Percentiles rank a stretch among this genome's conserved stretches.
phyloP scores from a whole-genome alignment of 2,329 filamentous ascomycete species.

The Calonectria montana region DNA sequence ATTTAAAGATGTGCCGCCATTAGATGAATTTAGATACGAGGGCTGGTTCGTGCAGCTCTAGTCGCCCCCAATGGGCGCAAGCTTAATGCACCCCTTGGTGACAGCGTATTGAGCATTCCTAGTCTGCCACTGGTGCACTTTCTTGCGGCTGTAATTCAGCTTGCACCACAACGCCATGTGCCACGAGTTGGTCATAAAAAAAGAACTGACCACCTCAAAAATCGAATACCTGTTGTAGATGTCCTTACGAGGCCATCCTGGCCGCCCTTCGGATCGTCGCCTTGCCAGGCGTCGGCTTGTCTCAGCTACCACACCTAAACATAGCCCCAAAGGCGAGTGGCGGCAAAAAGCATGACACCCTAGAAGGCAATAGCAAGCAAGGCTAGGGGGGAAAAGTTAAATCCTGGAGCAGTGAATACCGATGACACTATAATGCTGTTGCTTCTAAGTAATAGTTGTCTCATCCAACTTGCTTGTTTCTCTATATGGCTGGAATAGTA shows the following conservation, averaged over 20 bases:
- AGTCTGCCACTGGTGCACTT: background rate
- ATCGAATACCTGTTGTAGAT: background rate
- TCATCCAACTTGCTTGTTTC: background rate
- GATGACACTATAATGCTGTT: background rate
- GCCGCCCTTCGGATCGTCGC: background rate
- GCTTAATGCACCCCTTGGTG: background rate
- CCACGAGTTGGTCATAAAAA: background rate
- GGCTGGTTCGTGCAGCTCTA: constrained; percentile 5
- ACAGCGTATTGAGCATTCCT: background rate
- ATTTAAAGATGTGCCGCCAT: background rate
- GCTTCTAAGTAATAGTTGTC: background rate
- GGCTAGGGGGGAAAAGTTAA: background rate
- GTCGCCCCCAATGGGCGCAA: background rate
- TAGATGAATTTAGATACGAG: background rate
- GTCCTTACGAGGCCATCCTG: background rate
- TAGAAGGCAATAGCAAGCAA: background rate
- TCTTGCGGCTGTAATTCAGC: background rate
- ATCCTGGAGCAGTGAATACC: background rate
- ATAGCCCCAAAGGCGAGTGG: background rate
- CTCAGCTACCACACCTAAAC: background rate
- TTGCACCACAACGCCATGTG: background rate
- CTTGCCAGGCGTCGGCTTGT: background rate
- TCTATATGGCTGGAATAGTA: too few species aligned
- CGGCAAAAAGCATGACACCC: background rate
- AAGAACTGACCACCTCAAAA: background rate